Base-by-base conservation (phyloP, 305 asterid genomes). In the Fraxinus dipetala region DNA sequence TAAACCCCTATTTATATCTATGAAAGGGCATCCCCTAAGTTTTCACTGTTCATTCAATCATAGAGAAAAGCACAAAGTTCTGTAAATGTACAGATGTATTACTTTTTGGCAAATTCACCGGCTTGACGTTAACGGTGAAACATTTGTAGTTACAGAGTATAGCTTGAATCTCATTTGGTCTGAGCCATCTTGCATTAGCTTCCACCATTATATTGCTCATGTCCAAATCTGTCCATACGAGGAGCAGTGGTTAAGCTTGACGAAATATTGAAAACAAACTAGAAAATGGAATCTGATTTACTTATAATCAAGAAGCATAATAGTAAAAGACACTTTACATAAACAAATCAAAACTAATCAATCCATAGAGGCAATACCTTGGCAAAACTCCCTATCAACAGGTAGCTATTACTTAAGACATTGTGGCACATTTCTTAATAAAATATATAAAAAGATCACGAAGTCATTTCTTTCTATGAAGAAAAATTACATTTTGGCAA, bases 161-260 rank as follows among this genome's bases (percentile, higher is more conserved):
- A 38, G 99, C 99, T 81, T 96, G 92, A 82, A 96, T 96, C 92
- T 96, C 99, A 65, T 96, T 96, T 2, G 99, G 98, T 72, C 99
- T 85, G 79, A 96, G 96, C 99, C 99, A 96, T 87, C 99, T 92
- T 79, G 88, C 45, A 86, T 86, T 90, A 78, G 99, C 98, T 87
- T 96, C 99, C 87, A 80, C 95, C 90, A 86, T 83, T 80, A 92
- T 89, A 77, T 78, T 89, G 74, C 59, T 80, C 73, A 96, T 85
- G 85, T 96, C 99, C 90, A 96, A 89, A 85, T 96, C 99, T 96
- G 95, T 26, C 74, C 89, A 86, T 34, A 75, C 54, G 75, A 85
- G 28, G 48, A 81, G 75, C 80, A 31, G 6, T 6, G 20, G 34
- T 56, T 28, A 84, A 61, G 51, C 32, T 73, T 76, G 69, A 11